Base-by-base conservation (phyloP, 192 early-diverging fungal species). In the Allomyces javanicus region DNA sequence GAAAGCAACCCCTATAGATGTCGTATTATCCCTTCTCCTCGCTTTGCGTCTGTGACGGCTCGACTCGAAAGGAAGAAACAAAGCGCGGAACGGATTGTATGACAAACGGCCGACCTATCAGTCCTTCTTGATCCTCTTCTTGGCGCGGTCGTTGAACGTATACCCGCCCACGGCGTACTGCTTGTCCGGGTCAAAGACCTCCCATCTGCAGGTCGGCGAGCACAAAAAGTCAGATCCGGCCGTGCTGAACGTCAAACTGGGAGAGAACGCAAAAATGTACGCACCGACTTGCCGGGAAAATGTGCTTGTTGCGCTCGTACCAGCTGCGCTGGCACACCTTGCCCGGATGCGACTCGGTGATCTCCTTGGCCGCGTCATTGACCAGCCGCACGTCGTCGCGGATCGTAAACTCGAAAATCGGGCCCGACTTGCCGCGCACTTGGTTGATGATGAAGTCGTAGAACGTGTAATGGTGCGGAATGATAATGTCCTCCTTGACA, bases 371-470 rank as follows among this genome's bases (percentile, higher is more conserved):
- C 0, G 85, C 90, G 72, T 97, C 93, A 66, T 86, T 81, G 0
- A 82, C 72, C 66, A 95, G 71, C 67, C 93, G 85, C 66, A 95
- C 84, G 75, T 97, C 92, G 62, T 95, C 93, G 64, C 91, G 89
- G 0, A 94, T 93, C 70, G 93, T 91, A 79, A 97, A 97, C 61
- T 77, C 85, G 70, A 97, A 97, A 65, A 97, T 64, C 6, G 94
- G 92, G 2, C 94, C 94, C 3, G 91, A 93, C 68, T 97, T 97
- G 33, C 93, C 94, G n/a, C 94, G 80, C 43, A 89, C 87, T 71
- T 91, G 90, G 77, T 93, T 95, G 67, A 94, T 75, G 44, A 95
- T 95, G 69, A 97, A 93, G 72, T 97, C 94, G 76, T 97, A 97
- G 69, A 91, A 89, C 24, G 89, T 85, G 67, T 85, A 86, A 66